phyloP scores from a whole-genome alignment of 129 eudicot genomes.

The Flaveria ramosissima region DNA sequence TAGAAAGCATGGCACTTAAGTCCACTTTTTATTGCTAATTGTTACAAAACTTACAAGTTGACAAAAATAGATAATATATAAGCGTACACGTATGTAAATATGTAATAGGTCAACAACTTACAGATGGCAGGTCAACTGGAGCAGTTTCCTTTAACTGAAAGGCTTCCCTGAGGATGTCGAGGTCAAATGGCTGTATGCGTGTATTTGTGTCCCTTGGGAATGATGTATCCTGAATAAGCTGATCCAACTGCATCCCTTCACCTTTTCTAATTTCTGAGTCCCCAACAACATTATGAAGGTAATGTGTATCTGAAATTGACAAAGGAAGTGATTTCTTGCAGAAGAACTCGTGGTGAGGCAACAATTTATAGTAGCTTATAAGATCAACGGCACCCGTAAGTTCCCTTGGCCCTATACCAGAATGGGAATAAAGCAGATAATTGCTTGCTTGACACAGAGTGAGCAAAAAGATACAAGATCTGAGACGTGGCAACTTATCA shows the following conservation, averaged over 20 bases:
- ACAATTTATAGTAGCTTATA: constrained; percentile 66
- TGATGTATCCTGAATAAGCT: constrained; percentile 56
- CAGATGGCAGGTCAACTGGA: constrained; percentile 73
- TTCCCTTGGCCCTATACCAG: constrained; percentile 64
- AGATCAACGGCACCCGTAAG: constrained; percentile 93
- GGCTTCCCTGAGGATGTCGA: constrained; percentile 68
- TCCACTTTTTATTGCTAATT: background rate
- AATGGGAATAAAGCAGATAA: constrained; percentile 8
- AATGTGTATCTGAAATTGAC: constrained; percentile 78
- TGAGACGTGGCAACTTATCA: background rate
- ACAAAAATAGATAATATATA: background rate
- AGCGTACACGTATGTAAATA: background rate
- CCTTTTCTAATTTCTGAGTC: constrained; percentile 89
- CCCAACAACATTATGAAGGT: constrained; percentile 87
- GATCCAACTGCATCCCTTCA: constrained; percentile 87
- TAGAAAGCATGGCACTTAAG: background rate
- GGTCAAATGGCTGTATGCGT: constrained; percentile 70
- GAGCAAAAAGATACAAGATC: background rate
- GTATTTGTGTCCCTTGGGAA: constrained; percentile 47
- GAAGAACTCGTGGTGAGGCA: constrained; percentile 82
- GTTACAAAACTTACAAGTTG: background rate
- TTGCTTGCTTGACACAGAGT: constrained; percentile 9
- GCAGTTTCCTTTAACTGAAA: constrained; percentile 72
- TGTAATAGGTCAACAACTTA: constrained; percentile 37
- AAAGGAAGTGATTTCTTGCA: constrained; percentile 89